phyloP scores from a whole-genome alignment of 805 yeast species.

The Wickerhamomyces tratensis region DNA sequence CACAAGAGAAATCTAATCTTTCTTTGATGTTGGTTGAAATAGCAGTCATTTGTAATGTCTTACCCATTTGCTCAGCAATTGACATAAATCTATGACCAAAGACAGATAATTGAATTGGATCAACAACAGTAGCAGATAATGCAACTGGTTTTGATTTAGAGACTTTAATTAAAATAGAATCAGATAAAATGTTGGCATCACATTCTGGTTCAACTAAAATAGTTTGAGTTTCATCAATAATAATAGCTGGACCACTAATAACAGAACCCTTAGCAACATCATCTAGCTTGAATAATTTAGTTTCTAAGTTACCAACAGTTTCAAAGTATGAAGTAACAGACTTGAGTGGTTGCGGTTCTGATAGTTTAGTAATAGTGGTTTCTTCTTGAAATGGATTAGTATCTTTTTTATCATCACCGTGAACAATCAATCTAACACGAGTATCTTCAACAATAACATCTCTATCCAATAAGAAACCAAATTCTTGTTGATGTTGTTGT shows the following conservation, averaged over 20 bases:
- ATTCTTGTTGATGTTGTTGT: slow-evolving; percentile 16
- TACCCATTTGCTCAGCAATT: slow-evolving; percentile 35
- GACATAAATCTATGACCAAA: slow-evolving; percentile 34
- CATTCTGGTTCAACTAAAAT: slow-evolving; percentile 6
- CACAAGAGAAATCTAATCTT: slow-evolving; percentile 33
- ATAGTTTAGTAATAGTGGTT: not conserved
- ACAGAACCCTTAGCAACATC: slow-evolving; percentile 14
- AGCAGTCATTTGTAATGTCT: slow-evolving; percentile 28
- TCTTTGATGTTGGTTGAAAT: slow-evolving; percentile 32
- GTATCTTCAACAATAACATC: slow-evolving; percentile 15
- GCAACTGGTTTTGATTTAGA: slow-evolving; percentile 32
- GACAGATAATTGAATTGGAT: slow-evolving; percentile 29
- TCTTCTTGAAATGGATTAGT: slow-evolving; percentile 15
- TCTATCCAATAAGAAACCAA: slow-evolving; percentile 15
- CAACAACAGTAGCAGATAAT: slow-evolving; percentile 26
- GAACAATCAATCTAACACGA: slow-evolving; percentile 18
- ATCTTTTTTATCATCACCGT: slow-evolving; percentile 3
- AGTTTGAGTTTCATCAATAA: slow-evolving; percentile 22
- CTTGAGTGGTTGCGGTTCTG: not conserved
- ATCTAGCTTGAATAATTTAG: slow-evolving; percentile 7
- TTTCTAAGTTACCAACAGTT: slow-evolving; percentile 10
- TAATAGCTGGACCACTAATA: slow-evolving; percentile 23
- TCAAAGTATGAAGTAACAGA: not conserved
- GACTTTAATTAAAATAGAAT: slow-evolving; percentile 13
- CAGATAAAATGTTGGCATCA: slow-evolving; percentile 10